Evolutionary conservation across 257 asterid species (phyloP), one percentile per base, ranked within the genome.

Genomic region (Petrea volubilis): DNA sequence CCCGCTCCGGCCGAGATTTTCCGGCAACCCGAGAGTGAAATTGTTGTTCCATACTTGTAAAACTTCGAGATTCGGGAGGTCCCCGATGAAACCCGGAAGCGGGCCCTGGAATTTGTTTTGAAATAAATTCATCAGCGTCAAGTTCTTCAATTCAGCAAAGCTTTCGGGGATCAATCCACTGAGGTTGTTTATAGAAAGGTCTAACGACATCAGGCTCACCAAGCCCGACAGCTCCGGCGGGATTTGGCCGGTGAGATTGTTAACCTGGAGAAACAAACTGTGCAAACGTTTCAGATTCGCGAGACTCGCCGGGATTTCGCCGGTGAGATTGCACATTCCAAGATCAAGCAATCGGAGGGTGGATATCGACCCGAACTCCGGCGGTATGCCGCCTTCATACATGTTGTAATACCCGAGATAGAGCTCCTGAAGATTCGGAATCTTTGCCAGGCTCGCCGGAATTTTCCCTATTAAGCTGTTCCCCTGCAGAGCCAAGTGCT

Each of bases 311-410:
- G 96, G 98, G 55, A 92, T 85, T 64, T 83, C 87, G 13, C 98
- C 96, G 7, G 87, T 69, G 27, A 89, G 78, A 20, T 79, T 85
- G 77, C 96, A 87, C 50, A 52, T 79, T 21, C 71, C 96, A 28
- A 88, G 84, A 40, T 85, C 82, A 53, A 90, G 91, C 4, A 83
- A 63, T 14, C 66, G 80, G 0, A 86, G 91, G 0, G 81, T 71
- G 29, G 78, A 8, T 1, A 82, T 67, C 0, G 24, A 58, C 31
- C 96, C 98, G 5, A 92, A 80, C 62, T 92, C 98, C 41, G 84
- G 77, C 20, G 96, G 98, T 50, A 92, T 85, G 0, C 92, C 98
- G 4, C 98, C 98, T 24, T 58, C 67, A 43, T 86, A 92, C 1
- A 29, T 43, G 69, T 88, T 92, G 74, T 0, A 82, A 29, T 89